Conservation (phyloP, 305 asterid genomes). For the Fraxinus paxiana region DNA sequence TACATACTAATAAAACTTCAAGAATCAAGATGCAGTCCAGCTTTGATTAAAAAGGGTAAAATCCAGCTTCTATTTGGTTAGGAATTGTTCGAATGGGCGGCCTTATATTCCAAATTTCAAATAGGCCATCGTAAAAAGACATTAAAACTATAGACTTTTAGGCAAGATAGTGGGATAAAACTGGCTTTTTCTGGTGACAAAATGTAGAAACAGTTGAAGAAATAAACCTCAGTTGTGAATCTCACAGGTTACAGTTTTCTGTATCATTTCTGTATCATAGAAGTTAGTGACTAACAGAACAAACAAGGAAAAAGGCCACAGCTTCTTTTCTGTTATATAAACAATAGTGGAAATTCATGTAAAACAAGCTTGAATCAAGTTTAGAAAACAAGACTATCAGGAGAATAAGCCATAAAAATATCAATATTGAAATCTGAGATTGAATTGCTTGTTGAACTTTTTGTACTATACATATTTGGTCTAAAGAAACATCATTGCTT, state of each 20-base stretch:
- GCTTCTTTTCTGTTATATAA: background rate
- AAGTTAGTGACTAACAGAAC: background rate
- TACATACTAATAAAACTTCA: background rate
- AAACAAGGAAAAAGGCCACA: slow-evolving; percentile 16
- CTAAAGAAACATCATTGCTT: background rate
- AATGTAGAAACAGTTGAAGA: background rate
- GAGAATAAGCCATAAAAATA: background rate
- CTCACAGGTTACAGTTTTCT: slow-evolving; percentile 18
- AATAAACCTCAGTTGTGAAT: slow-evolving; percentile 18
- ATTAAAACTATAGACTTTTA: background rate
- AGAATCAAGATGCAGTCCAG: background rate
- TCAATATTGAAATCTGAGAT: background rate
- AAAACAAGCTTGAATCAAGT: background rate
- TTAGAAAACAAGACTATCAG: background rate
- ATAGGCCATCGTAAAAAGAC: background rate
- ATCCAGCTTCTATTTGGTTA: background rate
- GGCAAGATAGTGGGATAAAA: background rate
- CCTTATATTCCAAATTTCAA: background rate
- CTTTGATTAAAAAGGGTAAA: background rate
- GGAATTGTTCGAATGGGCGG: background rate
- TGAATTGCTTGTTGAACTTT: background rate
- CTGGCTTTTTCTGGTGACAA: background rate
- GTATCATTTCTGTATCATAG: background rate
- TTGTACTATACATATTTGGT: background rate
- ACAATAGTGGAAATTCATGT: background rate